Conservation (phyloP, 176 grass and related monocot genomes). For the Pontederia crassipes region DNA sequence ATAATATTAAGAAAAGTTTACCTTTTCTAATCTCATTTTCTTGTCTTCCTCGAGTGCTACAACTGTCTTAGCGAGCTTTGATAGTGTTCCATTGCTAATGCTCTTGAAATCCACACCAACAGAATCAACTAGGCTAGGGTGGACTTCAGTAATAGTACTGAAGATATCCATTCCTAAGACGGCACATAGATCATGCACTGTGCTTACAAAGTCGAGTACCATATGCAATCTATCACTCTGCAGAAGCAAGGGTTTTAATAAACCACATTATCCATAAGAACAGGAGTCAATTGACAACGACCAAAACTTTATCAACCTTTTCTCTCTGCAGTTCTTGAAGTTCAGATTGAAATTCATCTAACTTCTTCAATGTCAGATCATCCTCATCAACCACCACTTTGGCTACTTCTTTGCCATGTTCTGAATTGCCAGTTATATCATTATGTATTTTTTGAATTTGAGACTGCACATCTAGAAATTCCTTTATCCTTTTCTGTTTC, state of each 20-base stretch:
- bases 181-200: slow-evolving; percentile 87
- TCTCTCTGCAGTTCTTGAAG: slow-evolving; percentile 95
- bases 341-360: slow-evolving; percentile 77
- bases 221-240: slow-evolving; percentile 88
- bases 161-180: slow-evolving; percentile 89
- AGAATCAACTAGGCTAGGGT: slow-evolving; percentile 73
- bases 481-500: slow-evolving; percentile 68
- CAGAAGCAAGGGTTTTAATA: neutral
- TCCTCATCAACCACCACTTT: slow-evolving; percentile 72
- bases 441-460: slow-evolving; percentile 89
- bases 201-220: slow-evolving; percentile 84
- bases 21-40: slow-evolving; percentile 72
- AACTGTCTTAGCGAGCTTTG: slow-evolving; percentile 73
- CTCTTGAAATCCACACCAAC: slow-evolving; percentile 67
- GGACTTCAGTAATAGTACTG: slow-evolving; percentile 85
- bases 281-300: neutral
- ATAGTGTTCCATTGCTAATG: slow-evolving; percentile 81
- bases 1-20: slow-evolving; percentile 12
- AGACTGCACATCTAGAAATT: slow-evolving; percentile 63
- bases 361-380: slow-evolving; percentile 68
- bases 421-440: slow-evolving; percentile 83
- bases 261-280: neutral
- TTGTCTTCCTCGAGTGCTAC: slow-evolving; percentile 84
- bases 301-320: slow-evolving; percentile 41
- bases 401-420: slow-evolving; percentile 53